Evolutionary conservation across 2,329 filamentous ascomycete genomes (phyloP).

Genomic region (Monilinia vaccinii-corymbosi): DNA sequence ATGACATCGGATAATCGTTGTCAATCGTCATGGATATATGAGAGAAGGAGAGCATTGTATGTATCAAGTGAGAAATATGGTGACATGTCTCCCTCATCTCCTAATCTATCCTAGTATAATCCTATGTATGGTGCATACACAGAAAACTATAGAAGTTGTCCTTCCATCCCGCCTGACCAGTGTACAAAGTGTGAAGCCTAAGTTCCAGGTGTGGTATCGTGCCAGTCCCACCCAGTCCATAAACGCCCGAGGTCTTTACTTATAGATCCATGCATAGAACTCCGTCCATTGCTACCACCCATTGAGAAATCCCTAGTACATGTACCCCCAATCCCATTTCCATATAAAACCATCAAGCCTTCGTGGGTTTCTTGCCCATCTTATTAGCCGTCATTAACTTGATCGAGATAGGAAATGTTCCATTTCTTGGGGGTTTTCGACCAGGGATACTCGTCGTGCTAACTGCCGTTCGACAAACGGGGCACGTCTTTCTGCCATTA

Average conservation of each 20-base stretch:
- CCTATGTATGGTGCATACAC: background rate
- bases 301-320: background rate
- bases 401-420: conserved; percentile 50
- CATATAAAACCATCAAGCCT: background rate
- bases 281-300: background rate
- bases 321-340: background rate
- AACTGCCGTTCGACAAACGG: conserved; percentile 54
- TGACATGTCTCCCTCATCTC: background rate
- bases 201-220: conserved; percentile 1
- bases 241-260: background rate
- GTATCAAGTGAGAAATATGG: background rate
- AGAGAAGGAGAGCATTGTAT: background rate
- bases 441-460: conserved; percentile 37
- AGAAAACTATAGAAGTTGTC: background rate
- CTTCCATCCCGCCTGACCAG: background rate
- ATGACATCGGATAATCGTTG: too few relatives aligned
- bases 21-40: too few relatives aligned
- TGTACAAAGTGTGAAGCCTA: background rate
- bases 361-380: conserved; percentile 36
- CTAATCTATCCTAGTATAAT: background rate
- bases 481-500: conserved; percentile 45
- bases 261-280: background rate
- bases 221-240: background rate
- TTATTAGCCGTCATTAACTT: conserved; percentile 51
- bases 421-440: conserved; percentile 33